Evolutionary conservation across 108 stramenopile species (phyloP).

Genomic region (Cyclotella sp.): DNA sequence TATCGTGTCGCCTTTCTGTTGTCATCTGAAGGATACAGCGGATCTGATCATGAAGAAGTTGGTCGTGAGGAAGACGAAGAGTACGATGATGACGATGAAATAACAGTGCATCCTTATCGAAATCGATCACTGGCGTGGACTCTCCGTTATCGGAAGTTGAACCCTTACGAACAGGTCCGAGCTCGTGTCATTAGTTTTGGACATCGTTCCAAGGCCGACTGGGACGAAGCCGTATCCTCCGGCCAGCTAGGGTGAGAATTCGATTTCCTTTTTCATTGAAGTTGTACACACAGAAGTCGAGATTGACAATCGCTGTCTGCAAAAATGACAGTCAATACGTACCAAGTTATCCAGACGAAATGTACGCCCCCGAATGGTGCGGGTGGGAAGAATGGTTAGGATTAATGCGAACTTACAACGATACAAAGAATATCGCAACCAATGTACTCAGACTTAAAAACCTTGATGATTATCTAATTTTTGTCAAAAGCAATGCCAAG

Average conservation of each 20-base stretch:
- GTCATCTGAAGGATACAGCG: too few species aligned
- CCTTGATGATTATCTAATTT: conserved; percentile 59
- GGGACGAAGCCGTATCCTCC: conserved; percentile 64
- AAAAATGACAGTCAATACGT: conserved; percentile 58
- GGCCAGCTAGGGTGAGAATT: conserved; percentile 47
- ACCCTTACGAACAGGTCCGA: conserved; percentile 67
- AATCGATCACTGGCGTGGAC: conserved; percentile 78
- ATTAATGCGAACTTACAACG: conserved; percentile 70
- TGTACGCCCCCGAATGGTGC: conserved; percentile 76
- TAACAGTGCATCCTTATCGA: conserved; percentile 49
- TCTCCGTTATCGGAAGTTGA: conserved; percentile 53
- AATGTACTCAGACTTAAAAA: conserved; percentile 53
- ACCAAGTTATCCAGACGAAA: conserved; percentile 67
- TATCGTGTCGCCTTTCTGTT: too few species aligned
- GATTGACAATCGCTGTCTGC: not conserved
- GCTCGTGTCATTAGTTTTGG: conserved; percentile 59
- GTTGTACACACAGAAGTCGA: not conserved
- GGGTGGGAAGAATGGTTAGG: conserved; percentile 80
- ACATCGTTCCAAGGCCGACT: conserved; percentile 69
- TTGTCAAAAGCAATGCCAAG: conserved; percentile 55
- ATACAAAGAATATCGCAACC: conserved; percentile 55
- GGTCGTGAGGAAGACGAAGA: not conserved
- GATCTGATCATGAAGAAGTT: too few species aligned
- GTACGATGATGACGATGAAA: conserved; percentile 51
- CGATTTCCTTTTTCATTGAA: not conserved